Evolutionary conservation across 148 eudicot genomes (phyloP).

Genomic region (Drosera capensis): DNA sequence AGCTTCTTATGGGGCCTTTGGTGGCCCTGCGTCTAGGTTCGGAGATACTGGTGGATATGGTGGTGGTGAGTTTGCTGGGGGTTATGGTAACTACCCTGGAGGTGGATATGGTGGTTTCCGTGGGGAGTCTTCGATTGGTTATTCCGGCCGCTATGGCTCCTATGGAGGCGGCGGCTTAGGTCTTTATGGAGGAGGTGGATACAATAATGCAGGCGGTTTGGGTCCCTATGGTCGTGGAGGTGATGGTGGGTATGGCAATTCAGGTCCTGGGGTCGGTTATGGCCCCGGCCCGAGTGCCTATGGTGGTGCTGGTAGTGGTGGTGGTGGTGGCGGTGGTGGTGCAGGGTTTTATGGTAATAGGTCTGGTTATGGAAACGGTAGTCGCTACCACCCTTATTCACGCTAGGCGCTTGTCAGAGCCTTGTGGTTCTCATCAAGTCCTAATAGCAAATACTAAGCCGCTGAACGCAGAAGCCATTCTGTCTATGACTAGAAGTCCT

Average conservation of each 20-base stretch:
- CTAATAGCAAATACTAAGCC: too few relatives aligned
- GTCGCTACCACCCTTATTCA: conserved; percentile 42
- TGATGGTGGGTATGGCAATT: conserved; percentile 24
- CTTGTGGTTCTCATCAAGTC: too few relatives aligned
- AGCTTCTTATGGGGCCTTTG: conserved; percentile 7
- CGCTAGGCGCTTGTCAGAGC: conserved; percentile 22
- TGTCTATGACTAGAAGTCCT: too few relatives aligned
- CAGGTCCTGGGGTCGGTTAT: conserved; percentile 38
- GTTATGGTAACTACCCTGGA: conserved; percentile 18
- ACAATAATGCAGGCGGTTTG: conserved; percentile 18
- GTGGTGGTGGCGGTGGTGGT: conserved; percentile 20
- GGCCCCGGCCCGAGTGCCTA: conserved; percentile 23
- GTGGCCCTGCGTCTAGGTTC: conserved; percentile 12
- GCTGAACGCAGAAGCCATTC: too few relatives aligned
- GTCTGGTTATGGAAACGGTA: conserved; percentile 51
- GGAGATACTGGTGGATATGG: conserved; percentile 20
- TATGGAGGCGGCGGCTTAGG: conserved; percentile 22
- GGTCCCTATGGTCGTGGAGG: conserved; percentile 28
- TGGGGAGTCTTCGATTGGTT: conserved; percentile 29
- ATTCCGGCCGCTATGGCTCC: conserved; percentile 23
- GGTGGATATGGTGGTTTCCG: conserved; percentile 25
- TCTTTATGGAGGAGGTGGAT: conserved; percentile 23
- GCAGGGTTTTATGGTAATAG: conserved; percentile 17
- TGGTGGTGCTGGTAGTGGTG: conserved; percentile 37
- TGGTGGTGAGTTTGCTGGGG: conserved; percentile 21